Conservation (phyloP, 805 yeast species). For the Ascoidea asiatica region DNA sequence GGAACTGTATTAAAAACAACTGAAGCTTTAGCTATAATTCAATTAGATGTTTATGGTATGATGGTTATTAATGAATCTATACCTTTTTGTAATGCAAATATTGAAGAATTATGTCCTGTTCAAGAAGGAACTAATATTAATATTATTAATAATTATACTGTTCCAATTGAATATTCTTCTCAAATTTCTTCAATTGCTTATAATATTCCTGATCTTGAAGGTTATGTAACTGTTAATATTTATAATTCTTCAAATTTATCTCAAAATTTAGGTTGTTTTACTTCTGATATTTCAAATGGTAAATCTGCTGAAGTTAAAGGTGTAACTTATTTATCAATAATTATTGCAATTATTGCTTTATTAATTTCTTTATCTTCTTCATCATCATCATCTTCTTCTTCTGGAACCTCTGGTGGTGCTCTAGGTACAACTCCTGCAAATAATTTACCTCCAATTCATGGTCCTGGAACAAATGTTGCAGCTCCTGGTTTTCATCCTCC, state of each 20-base stretch:
- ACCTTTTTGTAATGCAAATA: slow-evolving; percentile 16
- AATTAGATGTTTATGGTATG: slow-evolving; percentile 16
- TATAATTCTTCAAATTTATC: slow-evolving; percentile 3
- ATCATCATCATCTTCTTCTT: slow-evolving; percentile 7
- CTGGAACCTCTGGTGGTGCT: slow-evolving; percentile 6
- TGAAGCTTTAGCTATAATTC: slow-evolving; percentile 10
- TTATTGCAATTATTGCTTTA: slow-evolving; percentile 17
- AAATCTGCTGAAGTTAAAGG: slow-evolving; percentile 14
- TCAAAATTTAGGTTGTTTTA: slow-evolving; percentile 7
- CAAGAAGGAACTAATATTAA: slow-evolving; percentile 12
- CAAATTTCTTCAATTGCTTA: slow-evolving; percentile 18
- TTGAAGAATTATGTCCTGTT: slow-evolving; percentile 18
- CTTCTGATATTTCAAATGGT: slow-evolving; percentile 18
- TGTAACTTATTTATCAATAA: slow-evolving; percentile 16
- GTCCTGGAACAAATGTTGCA: slow-evolving; percentile 10
- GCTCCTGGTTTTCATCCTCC: slow-evolving; percentile 13
- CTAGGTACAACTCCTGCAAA: slow-evolving; percentile 9
- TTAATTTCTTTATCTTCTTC: slow-evolving; percentile 10
- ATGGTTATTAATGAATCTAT: slow-evolving; percentile 14
- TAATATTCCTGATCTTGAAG: slow-evolving; percentile 20
- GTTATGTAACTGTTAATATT: slow-evolving; percentile 12
- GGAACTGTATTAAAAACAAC: slow-evolving; percentile 7
- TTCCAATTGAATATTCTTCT: slow-evolving; percentile 15
- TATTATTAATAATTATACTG: slow-evolving; percentile 14
- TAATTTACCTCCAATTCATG: slow-evolving; percentile 9